Conservation (phyloP, 148 eudicot species). For the Chenopodium album region DNA sequence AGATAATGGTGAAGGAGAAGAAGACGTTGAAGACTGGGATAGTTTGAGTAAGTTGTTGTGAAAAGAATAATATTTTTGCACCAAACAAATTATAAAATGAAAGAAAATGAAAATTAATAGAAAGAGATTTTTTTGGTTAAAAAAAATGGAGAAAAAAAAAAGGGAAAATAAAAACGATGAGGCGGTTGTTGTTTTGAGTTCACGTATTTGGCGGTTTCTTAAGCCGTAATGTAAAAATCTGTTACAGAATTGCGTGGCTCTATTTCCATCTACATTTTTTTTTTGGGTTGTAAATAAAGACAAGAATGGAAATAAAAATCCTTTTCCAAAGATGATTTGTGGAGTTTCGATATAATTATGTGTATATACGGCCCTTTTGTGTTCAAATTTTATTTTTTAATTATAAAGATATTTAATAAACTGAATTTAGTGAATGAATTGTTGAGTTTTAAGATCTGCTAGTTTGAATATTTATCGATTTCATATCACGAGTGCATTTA, state of each 20-base stretch:
- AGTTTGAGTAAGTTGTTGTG: slow-evolving; percentile 1
- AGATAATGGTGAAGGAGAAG: slow-evolving; percentile 16
- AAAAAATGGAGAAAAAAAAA: background rate
- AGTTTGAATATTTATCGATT: too few relatives aligned
- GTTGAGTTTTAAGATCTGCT: too few relatives aligned
- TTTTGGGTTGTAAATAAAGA: background rate
- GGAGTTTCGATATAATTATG: too few relatives aligned
- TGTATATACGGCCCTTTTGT: too few relatives aligned
- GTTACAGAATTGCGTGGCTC: background rate
- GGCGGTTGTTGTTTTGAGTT: background rate
- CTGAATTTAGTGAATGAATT: too few relatives aligned
- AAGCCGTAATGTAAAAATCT: background rate
- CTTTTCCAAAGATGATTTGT: background rate
- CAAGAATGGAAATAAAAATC: background rate
- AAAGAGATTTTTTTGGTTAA: too few relatives aligned
- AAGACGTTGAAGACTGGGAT: slow-evolving; percentile 11
- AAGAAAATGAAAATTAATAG: too few relatives aligned
- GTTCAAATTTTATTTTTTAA: too few relatives aligned
- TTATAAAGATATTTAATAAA: too few relatives aligned
- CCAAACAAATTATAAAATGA: background rate
- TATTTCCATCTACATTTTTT: background rate
- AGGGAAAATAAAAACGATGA: background rate
- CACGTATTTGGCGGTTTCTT: background rate
- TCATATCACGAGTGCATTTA: too few relatives aligned
- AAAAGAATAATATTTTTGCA: background rate